Base-by-base conservation (phyloP, 2,329 filamentous ascomycete genomes). In the Pseudogymnoascus sp. region DNA sequence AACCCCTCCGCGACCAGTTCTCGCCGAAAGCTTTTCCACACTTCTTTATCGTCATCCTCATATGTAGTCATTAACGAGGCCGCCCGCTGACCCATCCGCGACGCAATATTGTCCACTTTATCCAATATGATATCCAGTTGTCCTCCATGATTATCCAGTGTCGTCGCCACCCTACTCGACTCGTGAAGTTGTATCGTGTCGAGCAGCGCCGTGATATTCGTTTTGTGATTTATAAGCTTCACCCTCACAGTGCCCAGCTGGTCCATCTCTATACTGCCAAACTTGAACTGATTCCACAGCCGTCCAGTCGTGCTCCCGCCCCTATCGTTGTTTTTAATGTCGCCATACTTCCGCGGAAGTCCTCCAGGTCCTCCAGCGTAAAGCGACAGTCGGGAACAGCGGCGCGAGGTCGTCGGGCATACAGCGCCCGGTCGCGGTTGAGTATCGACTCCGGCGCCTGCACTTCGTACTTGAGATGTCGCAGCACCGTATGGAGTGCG, bases 1-100 rank as follows among this genome's bases (percentile, higher is more conserved):
- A 87, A 85, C 7, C 84, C 85, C 64, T 85, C 83, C 40, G 75
- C 77, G 58, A 83, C 78, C 23, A 88, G 76, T 67, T 86, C 83
- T n/a, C 77, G 71, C 64, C 81, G 79, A 70, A 88, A 87, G 63
- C 81, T 77, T 63, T 79, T 79, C 84, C 84, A 87, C 31, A 85
- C 72, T 25, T 79, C 77, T 49, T 83, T 80, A 21, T 83, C 79
- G 60, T 79, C 77, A 14, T 79, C 77, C 6, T 70, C 67, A 62
- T 70, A 67, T 64, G 61, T 77, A 69, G 63, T 74, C 71, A 61
- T 72, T 74, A 64, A 65, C 58, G 65, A 75, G 73, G 49, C 75
- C 74, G 60, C 60, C 35, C 77, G 76, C 9, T 75, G 75, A 60
- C 80, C 81, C 23, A 87, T 75, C 9, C 78, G 77, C 9, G 76